Base-by-base conservation (phyloP, 2,329 filamentous ascomycete genomes). In the Ascochyta clinopodiicola region DNA sequence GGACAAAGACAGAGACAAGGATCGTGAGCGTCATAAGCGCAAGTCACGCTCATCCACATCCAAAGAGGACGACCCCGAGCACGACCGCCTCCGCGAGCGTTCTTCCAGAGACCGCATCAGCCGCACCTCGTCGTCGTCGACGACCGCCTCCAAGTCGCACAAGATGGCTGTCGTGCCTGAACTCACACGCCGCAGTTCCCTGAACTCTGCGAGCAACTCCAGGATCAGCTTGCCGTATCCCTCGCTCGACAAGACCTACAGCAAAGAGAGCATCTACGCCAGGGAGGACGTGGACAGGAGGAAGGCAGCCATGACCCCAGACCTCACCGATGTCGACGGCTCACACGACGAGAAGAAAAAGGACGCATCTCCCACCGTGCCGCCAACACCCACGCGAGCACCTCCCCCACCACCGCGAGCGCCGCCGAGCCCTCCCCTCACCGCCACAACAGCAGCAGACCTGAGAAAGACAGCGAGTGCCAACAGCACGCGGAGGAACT, bases 241-340 rank as follows among this genome's bases (percentile, higher is more conserved):
- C 1, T 83, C 84, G 10, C 92, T 96, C 76, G 95, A 90, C 77
- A 97, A 96, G 77, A 90, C 90, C 12, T 91, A 96, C 75, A 96
- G 92, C 81, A 95, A 92, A 75, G 94, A 97, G 78, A 86, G 87
- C 39, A 85, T 96, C 49, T 82, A 86, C 61, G 88, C 86, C 70
- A 80, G 74, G 46, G 78, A 79, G 32, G 73, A 77, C 15, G 42
- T 67, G 13, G 59, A 66, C 24, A 73, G 70, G 46, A 60, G 69
- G 22, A 72, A 67, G 63, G 61, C 55, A 52, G 66, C 56, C 50
- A 67, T 59, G 67, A 75, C 67, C 66, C 78, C 79, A 12, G 77
- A 80, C 36, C 64, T 76, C 10, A 79, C 79, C 47, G 79, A 80
- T 40, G 56, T 75, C 31, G 74, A 73, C 34, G 68, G 71, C 22